Conservation (phyloP, 1,284 basidiomycete species). For the Rhizopogon hawkerae region DNA sequence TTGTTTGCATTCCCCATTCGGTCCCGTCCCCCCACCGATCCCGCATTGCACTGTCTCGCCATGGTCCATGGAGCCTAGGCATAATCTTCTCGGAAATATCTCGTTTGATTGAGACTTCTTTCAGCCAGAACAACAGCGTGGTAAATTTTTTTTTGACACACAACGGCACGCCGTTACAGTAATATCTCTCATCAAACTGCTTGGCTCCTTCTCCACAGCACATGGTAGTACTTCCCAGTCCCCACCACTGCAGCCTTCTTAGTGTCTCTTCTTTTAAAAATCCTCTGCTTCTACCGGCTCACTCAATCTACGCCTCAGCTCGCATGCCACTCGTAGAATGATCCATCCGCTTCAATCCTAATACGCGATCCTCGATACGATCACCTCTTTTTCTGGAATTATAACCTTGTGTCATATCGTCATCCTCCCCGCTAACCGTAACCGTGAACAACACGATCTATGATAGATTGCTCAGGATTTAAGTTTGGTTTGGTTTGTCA, state of each 20-base stretch:
- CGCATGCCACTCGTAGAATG: not conserved
- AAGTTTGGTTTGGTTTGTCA: constrained; percentile 1
- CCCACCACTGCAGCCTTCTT: no score
- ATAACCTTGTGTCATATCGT: not conserved
- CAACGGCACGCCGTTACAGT: not conserved
- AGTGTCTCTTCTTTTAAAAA: not conserved
- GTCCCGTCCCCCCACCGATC: not conserved
- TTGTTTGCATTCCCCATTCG: not conserved
- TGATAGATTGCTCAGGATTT: not conserved
- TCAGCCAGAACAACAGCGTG: constrained; percentile 1
- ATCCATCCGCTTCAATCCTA: not conserved
- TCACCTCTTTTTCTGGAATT: not conserved
- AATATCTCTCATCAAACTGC: not conserved
- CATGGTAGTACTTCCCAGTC: no score
- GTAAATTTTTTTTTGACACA: not conserved
- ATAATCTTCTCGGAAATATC: not conserved
- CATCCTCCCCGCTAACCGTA: not conserved
- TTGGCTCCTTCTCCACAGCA: not conserved
- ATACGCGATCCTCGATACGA: not conserved
- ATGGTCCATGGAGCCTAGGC: not conserved
- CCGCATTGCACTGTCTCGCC: not conserved
- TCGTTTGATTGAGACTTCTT: not conserved
- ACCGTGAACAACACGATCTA: not conserved
- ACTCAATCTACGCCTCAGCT: no score
- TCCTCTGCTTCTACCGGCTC: not conserved